Evolutionary conservation across 768 basidiomycete genomes (phyloP).

Genomic region (Amanita pallidorosea): DNA sequence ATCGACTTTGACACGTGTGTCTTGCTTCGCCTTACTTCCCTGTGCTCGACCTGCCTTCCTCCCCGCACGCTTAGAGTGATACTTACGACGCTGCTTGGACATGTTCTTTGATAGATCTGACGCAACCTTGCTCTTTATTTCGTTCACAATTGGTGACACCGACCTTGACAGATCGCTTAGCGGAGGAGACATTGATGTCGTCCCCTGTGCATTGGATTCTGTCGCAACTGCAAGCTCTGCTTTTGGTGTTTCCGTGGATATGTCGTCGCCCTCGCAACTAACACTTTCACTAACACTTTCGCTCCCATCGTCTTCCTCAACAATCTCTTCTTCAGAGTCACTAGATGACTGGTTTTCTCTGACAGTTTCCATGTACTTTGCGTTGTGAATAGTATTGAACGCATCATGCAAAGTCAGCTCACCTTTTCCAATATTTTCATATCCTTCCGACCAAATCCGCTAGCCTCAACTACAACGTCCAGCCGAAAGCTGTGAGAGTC

Average conservation of each 20-base stretch:
- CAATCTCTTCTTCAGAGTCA: conserved; percentile 14
- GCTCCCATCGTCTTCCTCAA: conserved; percentile 16
- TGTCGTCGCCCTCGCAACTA: conserved; percentile 24
- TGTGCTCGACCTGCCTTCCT: conserved; percentile 56
- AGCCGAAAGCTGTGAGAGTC: conserved; percentile 56
- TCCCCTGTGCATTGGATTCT: conserved; percentile 6
- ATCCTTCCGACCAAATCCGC: conserved; percentile 83
- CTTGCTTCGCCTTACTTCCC: conserved; percentile 82
- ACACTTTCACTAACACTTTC: conserved; percentile 7
- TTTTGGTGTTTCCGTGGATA: conserved; percentile 11
- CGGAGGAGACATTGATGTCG: conserved; percentile 13
- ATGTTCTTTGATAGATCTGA: conserved; percentile 49
- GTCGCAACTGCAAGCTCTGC: conserved; percentile 14
- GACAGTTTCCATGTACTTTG: conserved; percentile 59
- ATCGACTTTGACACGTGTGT: conserved; percentile 53
- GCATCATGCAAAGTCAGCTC: conserved; percentile 16
- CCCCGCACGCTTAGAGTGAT: conserved; percentile 65
- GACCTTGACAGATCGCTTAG: conserved; percentile 30
- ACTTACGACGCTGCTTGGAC: conserved; percentile 56
- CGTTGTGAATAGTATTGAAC: conserved; percentile 12
- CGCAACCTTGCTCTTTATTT: conserved; percentile 50
- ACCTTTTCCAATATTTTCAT: conserved; percentile 81
- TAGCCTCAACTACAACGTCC: conserved; percentile 89
- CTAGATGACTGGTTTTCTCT: conserved; percentile 17
- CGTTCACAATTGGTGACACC: conserved; percentile 31